Conservation (phyloP, 345 rosid species). For the Kandelia obovata region DNA sequence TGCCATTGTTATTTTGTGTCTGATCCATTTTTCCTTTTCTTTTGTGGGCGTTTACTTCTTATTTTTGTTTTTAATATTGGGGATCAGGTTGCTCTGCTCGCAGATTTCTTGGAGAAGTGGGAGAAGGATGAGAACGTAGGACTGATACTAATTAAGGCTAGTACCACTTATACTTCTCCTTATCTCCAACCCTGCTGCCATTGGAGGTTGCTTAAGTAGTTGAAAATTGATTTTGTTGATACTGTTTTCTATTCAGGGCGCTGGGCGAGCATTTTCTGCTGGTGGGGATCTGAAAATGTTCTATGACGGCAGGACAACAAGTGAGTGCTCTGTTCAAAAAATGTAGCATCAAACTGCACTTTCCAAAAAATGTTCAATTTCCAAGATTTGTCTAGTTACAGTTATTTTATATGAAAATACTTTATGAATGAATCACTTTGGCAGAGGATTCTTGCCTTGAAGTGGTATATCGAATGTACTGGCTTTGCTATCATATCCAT, state of each 20-base stretch:
- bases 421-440: conserved; percentile 10
- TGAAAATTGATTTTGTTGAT: neutral
- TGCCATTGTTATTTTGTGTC: neutral
- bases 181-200: neutral
- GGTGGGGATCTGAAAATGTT: conserved; percentile 95
- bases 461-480: conserved; percentile 91
- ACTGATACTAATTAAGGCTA: conserved; percentile 76
- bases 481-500: conserved; percentile 92
- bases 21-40: neutral
- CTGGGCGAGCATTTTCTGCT: conserved; percentile 90
- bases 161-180: neutral
- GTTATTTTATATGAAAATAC: neutral
- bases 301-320: conserved; percentile 70
- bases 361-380: neutral
- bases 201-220: neutral
- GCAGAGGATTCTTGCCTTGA: conserved; percentile 89
- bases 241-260: conserved; percentile 47
- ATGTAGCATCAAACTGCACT: neutral
- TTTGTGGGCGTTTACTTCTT: neutral
- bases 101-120: conserved; percentile 71
- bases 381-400: neutral
- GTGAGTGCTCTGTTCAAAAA: conserved; percentile 35
- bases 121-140: conserved; percentile 58
- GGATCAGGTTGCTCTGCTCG: conserved; percentile 67
- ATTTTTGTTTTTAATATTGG: neutral